These are phyloP conservation scores for Podaxis sp. DNA, from an alignment of 768 basidiomycete species.

Conservation along the genomic window DNA sequence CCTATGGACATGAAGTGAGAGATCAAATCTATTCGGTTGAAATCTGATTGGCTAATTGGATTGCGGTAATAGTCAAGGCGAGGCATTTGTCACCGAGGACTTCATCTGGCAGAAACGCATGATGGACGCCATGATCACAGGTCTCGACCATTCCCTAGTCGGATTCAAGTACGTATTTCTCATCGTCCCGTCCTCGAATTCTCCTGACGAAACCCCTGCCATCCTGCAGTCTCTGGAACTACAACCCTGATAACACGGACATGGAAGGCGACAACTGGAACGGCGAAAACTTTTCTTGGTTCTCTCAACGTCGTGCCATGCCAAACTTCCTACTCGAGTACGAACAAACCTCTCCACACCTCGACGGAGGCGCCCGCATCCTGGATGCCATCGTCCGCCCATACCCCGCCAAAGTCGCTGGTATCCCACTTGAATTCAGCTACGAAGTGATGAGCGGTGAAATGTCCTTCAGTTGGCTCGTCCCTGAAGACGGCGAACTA, in stretches of 20 bases:
- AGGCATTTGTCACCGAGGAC: conserved; percentile 70
- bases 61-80: conserved; percentile 48
- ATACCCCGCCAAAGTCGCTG: conserved; percentile 88
- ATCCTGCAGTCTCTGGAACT: conserved; percentile 80
- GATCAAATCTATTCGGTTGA: background rate
- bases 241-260: conserved; percentile 88
- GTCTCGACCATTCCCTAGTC: conserved; percentile 70
- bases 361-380: conserved; percentile 84
- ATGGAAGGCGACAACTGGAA: conserved; percentile 86
- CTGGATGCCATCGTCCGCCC: conserved; percentile 82
- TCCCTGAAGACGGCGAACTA: conserved; percentile 8
- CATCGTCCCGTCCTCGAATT: background rate
- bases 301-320: conserved; percentile 60
- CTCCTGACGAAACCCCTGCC: background rate
- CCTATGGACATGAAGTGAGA: conserved; percentile 96
- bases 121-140: conserved; percentile 94
- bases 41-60: background rate
- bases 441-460: conserved; percentile 78
- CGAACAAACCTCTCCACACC: conserved; percentile 60
- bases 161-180: conserved; percentile 76
- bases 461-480: conserved; percentile 64
- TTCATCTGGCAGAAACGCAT: conserved; percentile 84
- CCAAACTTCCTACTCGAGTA: conserved; percentile 55
- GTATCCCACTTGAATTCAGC: conserved; percentile 69
- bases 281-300: conserved; percentile 98